Conservation (phyloP, 495 filamentous ascomycete species). For the Cercophora samala region DNA sequence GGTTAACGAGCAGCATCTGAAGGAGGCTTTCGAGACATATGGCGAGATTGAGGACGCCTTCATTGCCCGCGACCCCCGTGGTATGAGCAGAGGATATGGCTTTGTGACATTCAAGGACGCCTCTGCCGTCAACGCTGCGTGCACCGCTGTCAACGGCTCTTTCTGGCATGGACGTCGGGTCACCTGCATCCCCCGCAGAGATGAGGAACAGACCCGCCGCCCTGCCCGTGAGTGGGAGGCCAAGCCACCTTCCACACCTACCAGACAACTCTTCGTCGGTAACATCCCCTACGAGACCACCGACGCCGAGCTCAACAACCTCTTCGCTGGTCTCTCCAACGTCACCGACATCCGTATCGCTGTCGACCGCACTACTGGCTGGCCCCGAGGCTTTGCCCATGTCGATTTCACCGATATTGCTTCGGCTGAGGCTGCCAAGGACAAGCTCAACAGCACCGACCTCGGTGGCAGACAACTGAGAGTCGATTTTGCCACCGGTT, state of each 20-base stretch:
- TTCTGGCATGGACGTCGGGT: constrained; percentile 78
- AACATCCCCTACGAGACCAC: constrained; percentile 88
- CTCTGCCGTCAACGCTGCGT: constrained; percentile 59
- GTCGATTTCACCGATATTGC: constrained; percentile 73
- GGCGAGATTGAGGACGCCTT: constrained; percentile 55
- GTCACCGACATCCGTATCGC: constrained; percentile 82
- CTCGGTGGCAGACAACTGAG: constrained; percentile 65
- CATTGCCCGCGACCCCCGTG: constrained; percentile 66
- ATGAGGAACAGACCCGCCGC: not conserved
- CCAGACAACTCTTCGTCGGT: constrained; percentile 76
- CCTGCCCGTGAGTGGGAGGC: not conserved
- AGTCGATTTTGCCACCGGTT: constrained; percentile 56
- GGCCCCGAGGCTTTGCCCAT: constrained; percentile 85
- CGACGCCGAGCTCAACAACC: constrained; percentile 77
- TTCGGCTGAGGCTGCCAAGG: constrained; percentile 56
- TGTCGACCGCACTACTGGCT: constrained; percentile 82
- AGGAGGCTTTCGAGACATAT: constrained; percentile 61
- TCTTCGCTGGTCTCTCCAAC: constrained; percentile 71
- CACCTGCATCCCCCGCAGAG: constrained; percentile 50
- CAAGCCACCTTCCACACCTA: constrained; percentile 39
- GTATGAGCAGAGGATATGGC: constrained; percentile 84
- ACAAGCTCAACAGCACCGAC: constrained; percentile 53
- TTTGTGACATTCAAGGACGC: constrained; percentile 65
- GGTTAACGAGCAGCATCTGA: constrained; percentile 66
- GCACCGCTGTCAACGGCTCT: constrained; percentile 61